Conservation (phyloP, 176 grass and related monocot genomes). For the Thalia dealbata region DNA sequence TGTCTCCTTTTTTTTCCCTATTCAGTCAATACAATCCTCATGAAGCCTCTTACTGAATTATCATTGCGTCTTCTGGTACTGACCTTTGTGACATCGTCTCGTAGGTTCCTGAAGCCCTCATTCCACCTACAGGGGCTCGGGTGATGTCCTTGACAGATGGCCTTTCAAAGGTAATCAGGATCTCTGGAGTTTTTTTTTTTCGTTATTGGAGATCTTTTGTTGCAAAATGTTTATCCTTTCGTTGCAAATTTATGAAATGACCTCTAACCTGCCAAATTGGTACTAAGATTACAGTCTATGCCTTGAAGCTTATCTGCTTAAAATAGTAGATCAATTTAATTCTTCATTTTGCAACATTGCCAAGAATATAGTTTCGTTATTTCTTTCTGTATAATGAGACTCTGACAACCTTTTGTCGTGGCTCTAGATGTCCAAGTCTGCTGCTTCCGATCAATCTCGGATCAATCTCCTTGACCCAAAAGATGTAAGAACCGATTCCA, state of each 20-base stretch:
- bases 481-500: slow-evolving; percentile 51
- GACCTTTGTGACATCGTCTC: neutral
- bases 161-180: slow-evolving; percentile 73
- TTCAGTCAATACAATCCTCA: neutral
- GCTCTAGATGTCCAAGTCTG: slow-evolving; percentile 90
- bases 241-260: neutral
- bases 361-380: neutral
- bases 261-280: neutral
- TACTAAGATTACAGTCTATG: neutral
- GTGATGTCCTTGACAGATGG: slow-evolving; percentile 95
- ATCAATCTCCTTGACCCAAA: slow-evolving; percentile 97
- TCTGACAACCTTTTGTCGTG: slow-evolving; percentile 20
- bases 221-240: neutral
- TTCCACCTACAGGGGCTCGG: slow-evolving; percentile 82
- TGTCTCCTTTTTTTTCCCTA: slow-evolving; percentile 16
- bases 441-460: slow-evolving; percentile 89
- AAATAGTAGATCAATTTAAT: neutral
- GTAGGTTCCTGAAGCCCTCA: slow-evolving; percentile 90
- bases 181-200: neutral
- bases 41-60: slow-evolving; percentile 8
- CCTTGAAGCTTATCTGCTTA: neutral
- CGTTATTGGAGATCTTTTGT: slow-evolving; percentile 2
- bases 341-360: too few species aligned
- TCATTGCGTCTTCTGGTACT: neutral
- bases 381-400: neutral